Evolutionary conservation across 495 filamentous ascomycete genomes (phyloP), one percentile per base, ranked within the genome.

Genomic region (Penicillium angulare): DNA sequence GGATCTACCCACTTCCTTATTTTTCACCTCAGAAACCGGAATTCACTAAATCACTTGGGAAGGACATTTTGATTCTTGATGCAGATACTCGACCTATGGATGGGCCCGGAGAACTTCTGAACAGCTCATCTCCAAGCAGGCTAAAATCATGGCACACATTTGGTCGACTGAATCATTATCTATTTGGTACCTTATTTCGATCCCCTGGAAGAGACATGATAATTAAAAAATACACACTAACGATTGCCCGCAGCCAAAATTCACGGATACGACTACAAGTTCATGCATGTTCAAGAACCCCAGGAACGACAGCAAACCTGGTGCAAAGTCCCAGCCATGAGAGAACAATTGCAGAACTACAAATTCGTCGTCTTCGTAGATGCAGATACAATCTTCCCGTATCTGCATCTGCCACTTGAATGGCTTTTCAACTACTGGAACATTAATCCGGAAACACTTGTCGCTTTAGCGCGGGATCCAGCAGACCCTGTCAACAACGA

Each of bases 401-500:
- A 72, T 43, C 74, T 70, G 32, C 69, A 81, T 35, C 52, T 81
- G 6, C 76, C 78, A 6, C 51, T 79, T 23, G 78, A 81, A 55
- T 81, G 77, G 76, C 66, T 81, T 22, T 57, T 81, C 15, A 79
- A 79, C 62, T 74, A 77, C 63, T 81, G 77, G 78, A 59, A 70
- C 40, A 70, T 79, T 46, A 64, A 60, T 29, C 33, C 56, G 7
- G 55, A 71, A 7, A 75, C 66, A 17, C 61, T 76, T 10, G 59
- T 76, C 35, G 71, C 76, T 45, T 66, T 79, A 66, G 68, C 78
- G 35, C 50, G 66, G 27, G 74, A 78, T 33, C 68, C 71, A 1
- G 27, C 53, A 7, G 59, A 46, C n/a, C 53, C 54, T 2, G 33
- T 54, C 18, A 71, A 66, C 50, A 55, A 58, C 34, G 68, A 72